Evolutionary conservation across 1,139 yeast species (phyloP), one percentile per base, ranked within the genome.

Genomic region (Protomyces inundatus): DNA sequence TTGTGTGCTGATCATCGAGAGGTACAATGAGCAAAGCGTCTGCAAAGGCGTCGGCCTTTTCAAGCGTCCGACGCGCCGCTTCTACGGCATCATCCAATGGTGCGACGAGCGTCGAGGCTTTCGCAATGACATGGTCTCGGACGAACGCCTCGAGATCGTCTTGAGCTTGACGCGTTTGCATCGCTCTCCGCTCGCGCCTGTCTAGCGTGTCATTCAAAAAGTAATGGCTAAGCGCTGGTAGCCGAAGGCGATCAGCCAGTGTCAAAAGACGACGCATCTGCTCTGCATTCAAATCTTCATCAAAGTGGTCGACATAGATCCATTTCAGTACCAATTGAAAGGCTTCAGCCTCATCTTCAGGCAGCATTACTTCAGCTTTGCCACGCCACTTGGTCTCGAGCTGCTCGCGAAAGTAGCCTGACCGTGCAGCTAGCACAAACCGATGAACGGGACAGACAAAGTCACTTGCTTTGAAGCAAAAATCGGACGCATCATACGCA

Each of bases 251-350:
- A 10, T 68, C 69, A 0, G 85, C 80, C 55, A 78, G 71, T 9
- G 70, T 66, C 2, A 71, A 67, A 37, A 84, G 68, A 3, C 72
- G 66, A n/a, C 71, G 69, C 52, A 65, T 45, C 36, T 78, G 76
- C 0, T 69, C 67, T 6, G 69, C 69, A 12, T 75, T 71, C 58
- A 78, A 69, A 56, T 73, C 73, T 67, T 77, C 73, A 54, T 77
- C 70, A 48, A 74, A 73, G 9, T 81, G 81, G 9, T 73, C 73
- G 55, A 86, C 73, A 70, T 87, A 87, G 1, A 85, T 69, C 68
- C 82, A 83, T 59, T 83, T 81, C 2, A 84, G 71, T 3, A 84
- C 72, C 16, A 77, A 71, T 37, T 74, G 72, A 66, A 83, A 77
- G 0, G 76, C 76, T 12, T 66, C 67, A 0, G 66, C 55, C n/a